Base-by-base conservation (phyloP, 2,329 filamentous ascomycete species). In the Emergomyces africanus region DNA sequence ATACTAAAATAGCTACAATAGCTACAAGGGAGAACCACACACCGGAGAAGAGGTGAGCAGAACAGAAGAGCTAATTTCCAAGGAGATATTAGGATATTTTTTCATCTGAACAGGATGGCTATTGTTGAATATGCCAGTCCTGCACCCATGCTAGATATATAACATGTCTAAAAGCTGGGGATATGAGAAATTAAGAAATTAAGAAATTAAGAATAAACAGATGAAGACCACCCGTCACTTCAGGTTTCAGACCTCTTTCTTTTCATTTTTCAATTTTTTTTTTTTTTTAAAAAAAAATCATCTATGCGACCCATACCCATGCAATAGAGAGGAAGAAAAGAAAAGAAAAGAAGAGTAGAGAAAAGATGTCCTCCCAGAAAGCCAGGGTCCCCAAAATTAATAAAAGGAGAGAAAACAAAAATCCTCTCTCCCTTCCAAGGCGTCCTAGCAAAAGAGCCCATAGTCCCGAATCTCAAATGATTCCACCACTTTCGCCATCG, bases 381-480 rank as follows among this genome's bases (percentile, higher is more conserved):
- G n/a, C n/a, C n/a, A n/a, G n/a, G n/a, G n/a, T n/a, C n/a, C n/a
- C n/a, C n/a, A n/a, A n/a, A n/a, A n/a, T n/a, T n/a, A n/a, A n/a
- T n/a, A 20, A 6, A 20, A 42, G 14, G 5, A 18, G n/a, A 18
- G 15, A 49, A 12, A 12, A 28, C 25, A 49, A 49, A 49, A 30
- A 23, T 18, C 48, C 30, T 50, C 33, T 6, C 3, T 2, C n/a
- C n/a, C 20, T 9, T 28, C 14, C 44, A 14, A 23, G 37, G 10
- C 49, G 8, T 18, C 30, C 51, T 54, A 54, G 35, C 30, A 23
- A 46, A 63, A 64, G 10, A 64, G 35, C 14, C 58, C 51, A 57
- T 61, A 61, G 41, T 96, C 87, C 73, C 84, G 85, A 60, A 96
- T 81, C 68, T 87, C 83, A 66, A 96, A 86, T 0, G 80, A 86